Evolutionary conservation across 768 basidiomycete species (phyloP).

Genomic region (Kondoa malvinella): DNA sequence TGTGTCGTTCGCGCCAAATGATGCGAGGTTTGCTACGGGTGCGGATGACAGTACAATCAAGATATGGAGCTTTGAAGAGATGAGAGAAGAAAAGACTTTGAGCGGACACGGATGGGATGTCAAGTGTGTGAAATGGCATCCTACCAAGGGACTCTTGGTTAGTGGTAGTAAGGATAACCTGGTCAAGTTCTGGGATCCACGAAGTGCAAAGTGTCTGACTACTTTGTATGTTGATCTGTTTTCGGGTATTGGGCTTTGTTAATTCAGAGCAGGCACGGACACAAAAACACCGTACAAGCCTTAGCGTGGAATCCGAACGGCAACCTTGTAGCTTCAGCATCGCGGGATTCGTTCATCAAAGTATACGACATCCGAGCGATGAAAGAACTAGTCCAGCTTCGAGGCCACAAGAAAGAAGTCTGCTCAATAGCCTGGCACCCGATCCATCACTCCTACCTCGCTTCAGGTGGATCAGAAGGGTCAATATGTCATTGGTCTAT

Average conservation of each 20-base stretch:
- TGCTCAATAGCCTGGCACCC: conserved; percentile 96
- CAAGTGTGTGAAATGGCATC: conserved; percentile 96
- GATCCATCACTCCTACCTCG: conserved; percentile 63
- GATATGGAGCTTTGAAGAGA: conserved; percentile 88
- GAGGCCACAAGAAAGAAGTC: conserved; percentile 96
- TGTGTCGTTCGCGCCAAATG: conserved; percentile 78
- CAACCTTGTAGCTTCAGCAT: conserved; percentile 81
- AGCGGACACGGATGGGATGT: conserved; percentile 99
- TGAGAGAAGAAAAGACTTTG: conserved; percentile 68
- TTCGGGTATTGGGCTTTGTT: background rate
- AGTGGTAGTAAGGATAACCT: conserved; percentile 95
- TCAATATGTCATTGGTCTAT: conserved; percentile 89
- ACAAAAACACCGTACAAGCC: conserved; percentile 92
- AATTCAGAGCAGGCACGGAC: conserved; percentile 52
- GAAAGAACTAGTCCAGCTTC: conserved; percentile 80
- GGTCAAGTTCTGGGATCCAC: conserved; percentile 98
- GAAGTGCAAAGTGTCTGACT: conserved; percentile 73
- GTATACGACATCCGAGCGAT: conserved; percentile 97
- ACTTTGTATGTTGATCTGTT: conserved; percentile 50
- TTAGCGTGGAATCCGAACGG: conserved; percentile 88
- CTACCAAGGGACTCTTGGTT: conserved; percentile 81
- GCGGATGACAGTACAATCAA: conserved; percentile 89
- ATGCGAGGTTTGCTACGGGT: conserved; percentile 76
- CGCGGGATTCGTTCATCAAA: conserved; percentile 81
- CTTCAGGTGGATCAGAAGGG: conserved; percentile 87